Base-by-base conservation (phyloP, 148 eudicot species). In the Salicornia ramosissima region DNA sequence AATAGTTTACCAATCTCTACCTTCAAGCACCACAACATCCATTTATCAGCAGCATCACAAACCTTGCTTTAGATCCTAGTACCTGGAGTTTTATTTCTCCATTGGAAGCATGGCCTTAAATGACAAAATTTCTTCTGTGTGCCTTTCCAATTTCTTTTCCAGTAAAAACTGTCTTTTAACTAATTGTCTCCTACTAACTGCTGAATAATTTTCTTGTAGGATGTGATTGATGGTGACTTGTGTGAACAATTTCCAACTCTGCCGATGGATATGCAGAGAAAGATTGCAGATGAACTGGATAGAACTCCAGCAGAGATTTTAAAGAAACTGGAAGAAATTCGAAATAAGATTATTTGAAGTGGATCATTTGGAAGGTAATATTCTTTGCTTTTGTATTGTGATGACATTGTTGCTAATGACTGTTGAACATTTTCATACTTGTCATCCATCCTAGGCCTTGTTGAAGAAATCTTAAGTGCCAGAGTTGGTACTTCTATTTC, bases 181-280 rank as follows among this genome's bases (percentile, higher is more conserved):
- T n/a, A n/a, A n/a, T n/a, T n/a, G n/a, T n/a, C 12, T 12, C 21
- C 15, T 39, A 39, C 24, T 22, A 36, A 43, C 22, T 26, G 34
- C 53, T 68, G 62, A 45, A 36, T 26, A 0, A 10, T 78, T 33
- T 36, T 74, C 50, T 74, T 82, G 83, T 82, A 91, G 99, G 99
- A 91, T 80, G 99, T 94, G 77, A 87, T 94, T 65, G 99, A 94
- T 78, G 99, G 99, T 31, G 99, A 94, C 78, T 81, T 94, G 31
- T 91, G 97, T 40, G 99, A 94, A 79, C 99, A 94, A 70, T 94
- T 84, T 68, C 97, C 97, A 6, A 84, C 99, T 15, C 79, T 94
- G 68, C 97, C 99, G 21, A 70, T 94, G 85, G 99, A 94, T 75
- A n/a, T 88, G 96, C 99, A 94, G 75, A 80, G 91, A 65, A 94